Base-by-base conservation (phyloP, 2,329 filamentous ascomycete genomes). In the Aspergillus chevalieri region DNA sequence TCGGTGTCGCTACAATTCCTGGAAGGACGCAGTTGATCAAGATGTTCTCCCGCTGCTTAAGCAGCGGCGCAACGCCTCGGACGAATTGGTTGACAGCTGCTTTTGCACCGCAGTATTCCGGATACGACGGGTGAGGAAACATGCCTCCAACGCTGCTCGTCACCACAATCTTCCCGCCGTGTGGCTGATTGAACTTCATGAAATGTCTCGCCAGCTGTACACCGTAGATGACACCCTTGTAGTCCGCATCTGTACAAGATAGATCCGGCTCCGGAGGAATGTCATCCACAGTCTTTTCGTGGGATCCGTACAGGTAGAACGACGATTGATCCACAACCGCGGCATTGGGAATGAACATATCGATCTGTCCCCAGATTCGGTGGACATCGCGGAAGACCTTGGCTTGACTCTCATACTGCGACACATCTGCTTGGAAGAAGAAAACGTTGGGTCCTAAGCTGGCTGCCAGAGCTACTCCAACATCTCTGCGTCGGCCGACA, bases 41-140 rank as follows among this genome's bases (percentile, higher is more conserved):
- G 43, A 78, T 75, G 43, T 73, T 71, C 39, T 79, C 75, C 54
- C 78, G 77, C 46, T 63, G 54, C 53, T 68, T 71, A 34, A 76
- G 56, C 3, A 75, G 38, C 1, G 65, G 67, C 1, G 71, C 70
- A 34, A 67, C 53, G 1, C 65, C 66, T 9, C 71, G 68, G 3
- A 74, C 65, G 51, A 74, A 75, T 21, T 66, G 61, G 28, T 69
- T 61, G 7, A 77, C 69, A 0, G 70, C 77, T 3, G 77, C 74
- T 55, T 80, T 80, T 6, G 75, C 72, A n/a, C 73, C 73, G 47
- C 68, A 71, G 58, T 80, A 79, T 54, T 79, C 72, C 0, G 77
- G 76, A 50, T 72, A 74, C 0, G 68, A 64, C 7, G 62, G 52
- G 51, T 75, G 71, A 0, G 77, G 74, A 44, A 73, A 71, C 1